Evolutionary conservation across 441 rosid genomes (phyloP), one percentile per base, ranked within the genome.

Genomic region (Mallotus japonicus): DNA sequence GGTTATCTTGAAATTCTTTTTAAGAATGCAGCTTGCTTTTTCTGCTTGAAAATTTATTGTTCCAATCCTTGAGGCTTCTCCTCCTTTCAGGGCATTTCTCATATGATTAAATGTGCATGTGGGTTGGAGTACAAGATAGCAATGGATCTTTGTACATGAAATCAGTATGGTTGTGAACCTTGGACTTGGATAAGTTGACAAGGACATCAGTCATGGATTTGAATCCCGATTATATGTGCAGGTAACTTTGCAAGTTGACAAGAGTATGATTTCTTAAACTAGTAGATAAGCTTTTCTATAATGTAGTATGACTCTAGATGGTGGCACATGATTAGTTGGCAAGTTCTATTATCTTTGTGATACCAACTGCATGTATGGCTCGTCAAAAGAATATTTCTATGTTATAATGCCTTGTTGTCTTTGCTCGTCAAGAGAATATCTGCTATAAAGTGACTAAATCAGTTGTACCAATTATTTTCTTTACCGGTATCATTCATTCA

Each of bases 111-210:
- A 64, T 85, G 91, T 75, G 73, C 63, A 12, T 85, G 89, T 60
- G 89, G 91, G 71, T 54, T 74, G 57, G 83, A 79, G 57, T 85
- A 78, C 83, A 72, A 59, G 75, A 83, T 83, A 70, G 72, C 65
- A 62, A 62, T 75, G 71, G 70, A 66, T 56, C 46, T 65, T 64
- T 62, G 57, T 64, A 51, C 70, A 37, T 69, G 76, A 78, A 50
- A 62, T 47, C 57, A 47, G 46, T 34, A 54, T 3, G 65, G 76
- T 19, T 17, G 50, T 70, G 70, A 75, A 75, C 73, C 16, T 64
- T 54, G 63, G 57, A 32, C 50, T 37, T 28, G 58, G 44, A 28
- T 56, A 14, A 15, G 44, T 5, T 28, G 51, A 65, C 42, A 50
- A 28, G 76, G 58, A 50, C 37, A 42, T 46, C 32, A 17, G 46